Base-by-base conservation (phyloP, 1,284 basidiomycete genomes). In the Melampsora americana region DNA sequence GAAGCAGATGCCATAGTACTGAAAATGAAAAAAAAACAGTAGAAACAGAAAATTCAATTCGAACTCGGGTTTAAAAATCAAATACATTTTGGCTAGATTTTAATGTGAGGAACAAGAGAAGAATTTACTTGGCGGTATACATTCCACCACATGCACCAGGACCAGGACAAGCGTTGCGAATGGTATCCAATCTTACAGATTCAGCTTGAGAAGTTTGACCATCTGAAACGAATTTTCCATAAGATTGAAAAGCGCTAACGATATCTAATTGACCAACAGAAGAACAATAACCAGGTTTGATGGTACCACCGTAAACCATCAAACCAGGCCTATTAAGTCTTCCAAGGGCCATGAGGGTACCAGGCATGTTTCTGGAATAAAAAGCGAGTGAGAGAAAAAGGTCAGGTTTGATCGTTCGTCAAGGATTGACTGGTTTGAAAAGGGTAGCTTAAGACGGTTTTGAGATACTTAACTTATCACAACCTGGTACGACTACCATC, bases 251-350 rank as follows among this genome's bases (percentile, higher is more conserved):
- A 5, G 94, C 94, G 56, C 91, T 93, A 46, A 97, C 91, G 78
- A 98, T 90, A 83, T 99, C 95, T 64, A 98, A 86, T 80, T 85
- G 85, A 28, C 84, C 83, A 87, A 50, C 90, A 88, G 77, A 88
- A 85, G 61, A 89, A 82, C 95, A 96, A 28, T 90, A 89, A 72
- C 95, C 94, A 11, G 94, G 88, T 70, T 89, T 89, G 80, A 97
- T 99, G 30, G 92, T 92, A 42, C 95, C 95, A 56, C 95, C 95
- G 81, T 98, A 99, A 0, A 99, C 90, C 92, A 99, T 96, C 77
- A 98, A 80, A 78, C 93, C 91, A 35, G 95, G 95, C 68, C 95
- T 88, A 84, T 99, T 97, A 78, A 98, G 86, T 69, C 95, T 87
- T 72, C 94, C 93, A 71, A 96, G 87, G 75, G 92, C 93, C 86